phyloP scores from a whole-genome alignment of 805 yeast species.

The Teunomyces stri region DNA sequence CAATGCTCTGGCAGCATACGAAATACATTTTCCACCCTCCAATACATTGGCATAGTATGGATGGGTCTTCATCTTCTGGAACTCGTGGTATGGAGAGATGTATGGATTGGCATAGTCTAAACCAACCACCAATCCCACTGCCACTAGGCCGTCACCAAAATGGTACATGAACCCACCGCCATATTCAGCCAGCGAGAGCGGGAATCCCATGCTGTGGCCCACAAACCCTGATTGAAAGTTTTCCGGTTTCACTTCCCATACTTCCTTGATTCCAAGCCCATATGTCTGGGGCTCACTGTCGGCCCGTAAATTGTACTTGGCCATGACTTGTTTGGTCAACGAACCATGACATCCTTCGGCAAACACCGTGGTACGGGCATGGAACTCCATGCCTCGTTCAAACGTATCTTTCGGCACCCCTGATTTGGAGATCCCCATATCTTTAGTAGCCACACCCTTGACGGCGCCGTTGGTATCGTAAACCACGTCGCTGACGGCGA shows the following conservation, averaged over 20 bases:
- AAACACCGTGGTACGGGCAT: slow-evolving; percentile 80
- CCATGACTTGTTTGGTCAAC: slow-evolving; percentile 71
- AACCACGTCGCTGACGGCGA: slow-evolving; percentile 77
- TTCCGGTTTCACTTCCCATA: slow-evolving; percentile 89
- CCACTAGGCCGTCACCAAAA: slow-evolving; percentile 88
- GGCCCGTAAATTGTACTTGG: slow-evolving; percentile 64
- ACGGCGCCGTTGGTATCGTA: slow-evolving; percentile 57
- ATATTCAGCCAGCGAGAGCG: slow-evolving; percentile 68
- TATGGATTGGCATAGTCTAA: slow-evolving; percentile 94
- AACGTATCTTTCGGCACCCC: slow-evolving; percentile 81
- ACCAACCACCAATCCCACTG: slow-evolving; percentile 93
- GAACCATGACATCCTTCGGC: slow-evolving; percentile 99
- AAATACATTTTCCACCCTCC: slow-evolving; percentile 86
- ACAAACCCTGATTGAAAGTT: slow-evolving; percentile 79
- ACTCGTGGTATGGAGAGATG: slow-evolving; percentile 93
- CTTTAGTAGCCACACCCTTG: slow-evolving; percentile 91
- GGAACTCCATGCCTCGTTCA: slow-evolving; percentile 97
- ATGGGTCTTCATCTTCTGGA: slow-evolving; percentile 90
- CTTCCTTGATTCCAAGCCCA: slow-evolving; percentile 94
- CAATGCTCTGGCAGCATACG: slow-evolving; percentile 93
- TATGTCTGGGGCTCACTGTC: slow-evolving; percentile 78
- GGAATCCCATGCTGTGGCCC: slow-evolving; percentile 88
- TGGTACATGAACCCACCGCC: slow-evolving; percentile 99
- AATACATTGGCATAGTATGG: slow-evolving; percentile 75
- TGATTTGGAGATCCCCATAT: slow-evolving; percentile 75